Percentiles rank a stretch among this genome's conserved stretches.
phyloP scores from a whole-genome alignment of 2,329 filamentous ascomycete genomes.

The Canariomyces notabilis region DNA sequence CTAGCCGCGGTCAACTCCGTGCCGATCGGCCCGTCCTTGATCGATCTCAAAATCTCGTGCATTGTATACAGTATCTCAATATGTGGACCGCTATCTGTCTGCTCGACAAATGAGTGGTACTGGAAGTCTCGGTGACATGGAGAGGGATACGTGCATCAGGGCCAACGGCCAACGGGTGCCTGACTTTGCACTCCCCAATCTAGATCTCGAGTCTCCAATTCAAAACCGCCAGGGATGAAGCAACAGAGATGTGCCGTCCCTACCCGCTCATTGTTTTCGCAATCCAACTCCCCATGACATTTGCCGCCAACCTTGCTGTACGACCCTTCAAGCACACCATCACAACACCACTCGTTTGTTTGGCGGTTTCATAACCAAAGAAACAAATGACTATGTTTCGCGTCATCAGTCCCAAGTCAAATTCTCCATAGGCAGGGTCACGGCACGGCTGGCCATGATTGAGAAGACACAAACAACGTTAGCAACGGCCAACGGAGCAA shows the following conservation, averaged over 20 bases:
- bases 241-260: not conserved
- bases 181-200: not conserved
- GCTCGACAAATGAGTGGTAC: not conserved
- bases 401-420: too few relatives aligned
- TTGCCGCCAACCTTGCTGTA: too few relatives aligned
- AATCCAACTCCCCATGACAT: too few relatives aligned
- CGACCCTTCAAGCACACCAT: not conserved
- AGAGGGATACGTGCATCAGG: not conserved
- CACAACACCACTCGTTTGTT: too few relatives aligned
- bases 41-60: not conserved
- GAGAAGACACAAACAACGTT: too few relatives aligned
- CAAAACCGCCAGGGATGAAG: not conserved
- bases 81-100: not conserved
- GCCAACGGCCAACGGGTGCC: not conserved
- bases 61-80: slow-evolving; percentile 3
- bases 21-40: not conserved
- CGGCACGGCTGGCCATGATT: too few relatives aligned
- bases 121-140: slow-evolving; percentile 9
- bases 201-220: not conserved
- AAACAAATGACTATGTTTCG: too few relatives aligned
- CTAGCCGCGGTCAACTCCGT: not conserved
- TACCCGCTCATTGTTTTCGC: not conserved
- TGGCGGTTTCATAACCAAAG: too few relatives aligned
- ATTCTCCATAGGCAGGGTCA: too few relatives aligned
- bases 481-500: too few relatives aligned